phyloP scores from a whole-genome alignment of 1,139 yeast genomes.

The Candida dubliniensis region DNA sequence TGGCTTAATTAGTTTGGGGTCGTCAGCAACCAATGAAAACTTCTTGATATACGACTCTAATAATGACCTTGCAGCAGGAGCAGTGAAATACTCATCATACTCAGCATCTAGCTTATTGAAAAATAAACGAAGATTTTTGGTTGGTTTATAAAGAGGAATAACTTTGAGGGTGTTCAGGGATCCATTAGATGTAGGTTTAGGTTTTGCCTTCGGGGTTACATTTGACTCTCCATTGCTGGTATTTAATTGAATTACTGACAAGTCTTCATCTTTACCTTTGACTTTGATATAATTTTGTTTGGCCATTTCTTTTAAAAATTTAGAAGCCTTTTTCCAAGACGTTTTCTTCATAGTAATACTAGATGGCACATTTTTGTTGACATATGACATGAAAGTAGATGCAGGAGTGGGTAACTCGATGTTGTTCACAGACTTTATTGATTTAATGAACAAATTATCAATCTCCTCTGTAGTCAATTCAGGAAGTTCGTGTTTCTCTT shows the following conservation, averaged over 20 bases:
- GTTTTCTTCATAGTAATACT: conserved; percentile 74
- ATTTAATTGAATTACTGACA: conserved; percentile 52
- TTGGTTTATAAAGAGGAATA: conserved; percentile 41
- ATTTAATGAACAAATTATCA: conserved; percentile 72
- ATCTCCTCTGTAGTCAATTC: conserved; percentile 61
- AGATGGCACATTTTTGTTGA: conserved; percentile 72
- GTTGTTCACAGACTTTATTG: conserved; percentile 57
- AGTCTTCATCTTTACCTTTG: conserved; percentile 77
- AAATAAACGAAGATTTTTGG: conserved; percentile 47
- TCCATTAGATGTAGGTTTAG: conserved; percentile 16
- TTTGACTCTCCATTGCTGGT: conserved; percentile 21
- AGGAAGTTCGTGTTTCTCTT: not conserved
- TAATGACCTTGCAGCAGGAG: conserved; percentile 52
- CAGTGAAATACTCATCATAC: conserved; percentile 46
- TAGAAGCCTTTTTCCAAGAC: conserved; percentile 86
- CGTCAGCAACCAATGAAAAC: conserved; percentile 45
- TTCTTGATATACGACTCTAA: conserved; percentile 57
- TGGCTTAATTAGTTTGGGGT: conserved; percentile 52
- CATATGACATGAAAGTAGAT: conserved; percentile 73
- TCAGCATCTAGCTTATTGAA: conserved; percentile 46
- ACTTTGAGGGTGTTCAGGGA: conserved; percentile 17
- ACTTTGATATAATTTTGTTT: conserved; percentile 63
- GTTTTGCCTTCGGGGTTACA: not conserved
- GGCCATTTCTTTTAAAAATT: conserved; percentile 82
- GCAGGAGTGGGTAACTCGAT: conserved; percentile 63